Conservation (phyloP, 441 rosid genomes). For the Adansonia madagascariensis region DNA sequence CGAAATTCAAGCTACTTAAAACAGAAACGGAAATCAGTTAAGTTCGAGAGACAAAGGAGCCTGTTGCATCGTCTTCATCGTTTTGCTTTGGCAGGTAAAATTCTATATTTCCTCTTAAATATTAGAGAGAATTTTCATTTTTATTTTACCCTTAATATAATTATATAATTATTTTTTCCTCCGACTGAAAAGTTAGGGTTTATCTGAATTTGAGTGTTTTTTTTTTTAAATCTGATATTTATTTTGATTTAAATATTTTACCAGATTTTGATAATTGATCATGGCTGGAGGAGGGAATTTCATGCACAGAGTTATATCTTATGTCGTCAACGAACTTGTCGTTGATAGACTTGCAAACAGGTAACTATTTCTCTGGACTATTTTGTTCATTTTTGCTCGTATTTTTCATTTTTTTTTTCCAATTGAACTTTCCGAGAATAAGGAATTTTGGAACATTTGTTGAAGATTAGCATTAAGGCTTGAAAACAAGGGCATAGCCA, state of each 20-base stretch:
- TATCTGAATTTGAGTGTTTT: not conserved
- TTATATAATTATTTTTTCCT: not conserved
- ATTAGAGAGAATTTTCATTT: too few relatives aligned
- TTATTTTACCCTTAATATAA: not conserved
- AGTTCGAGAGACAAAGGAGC: not conserved
- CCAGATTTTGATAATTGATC: not conserved
- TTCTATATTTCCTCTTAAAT: not conserved
- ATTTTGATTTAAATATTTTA: not conserved
- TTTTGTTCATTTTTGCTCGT: not conserved
- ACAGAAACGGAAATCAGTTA: not conserved
- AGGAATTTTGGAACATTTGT: not conserved
- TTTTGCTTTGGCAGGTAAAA: conserved; percentile 1
- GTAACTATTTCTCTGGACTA: conserved; percentile 33
- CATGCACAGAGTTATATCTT: conserved; percentile 70
- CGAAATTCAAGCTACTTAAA: not conserved
- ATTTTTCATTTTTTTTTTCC: not conserved
- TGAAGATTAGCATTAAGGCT: too few relatives aligned
- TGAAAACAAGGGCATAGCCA: too few relatives aligned
- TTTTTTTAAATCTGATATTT: not conserved
- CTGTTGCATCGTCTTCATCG: conserved; percentile 3
- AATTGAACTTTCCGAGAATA: not conserved
- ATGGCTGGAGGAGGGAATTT: conserved; percentile 98
- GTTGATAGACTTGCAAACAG: conserved; percentile 89
- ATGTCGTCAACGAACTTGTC: conserved; percentile 74
- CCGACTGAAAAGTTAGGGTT: not conserved